Evolutionary conservation across 805 yeast species (phyloP).

Genomic region (Brettanomyces sp.): DNA sequence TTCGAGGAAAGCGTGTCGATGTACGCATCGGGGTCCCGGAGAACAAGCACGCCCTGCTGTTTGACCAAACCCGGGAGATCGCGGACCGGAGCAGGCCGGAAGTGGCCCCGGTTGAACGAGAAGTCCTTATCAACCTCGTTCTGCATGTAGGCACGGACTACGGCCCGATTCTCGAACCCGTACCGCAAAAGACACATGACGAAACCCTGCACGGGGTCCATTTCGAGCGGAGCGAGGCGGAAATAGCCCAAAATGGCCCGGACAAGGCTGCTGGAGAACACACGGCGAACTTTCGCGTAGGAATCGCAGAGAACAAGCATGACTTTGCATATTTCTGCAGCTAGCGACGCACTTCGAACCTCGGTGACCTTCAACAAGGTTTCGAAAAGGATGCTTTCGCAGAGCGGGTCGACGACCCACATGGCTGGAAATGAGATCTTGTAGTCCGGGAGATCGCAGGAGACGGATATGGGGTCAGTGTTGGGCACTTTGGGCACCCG

Average conservation of each 20-base stretch:
- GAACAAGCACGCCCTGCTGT: constrained; percentile 40
- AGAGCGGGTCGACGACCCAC: constrained; percentile 13
- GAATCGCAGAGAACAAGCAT: constrained; percentile 44
- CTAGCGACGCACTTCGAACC: constrained; percentile 35
- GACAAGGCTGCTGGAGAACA: constrained; percentile 41
- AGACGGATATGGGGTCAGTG: constrained; percentile 22
- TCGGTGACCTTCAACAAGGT: constrained; percentile 31
- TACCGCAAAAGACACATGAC: constrained; percentile 52
- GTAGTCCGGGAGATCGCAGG: constrained; percentile 6
- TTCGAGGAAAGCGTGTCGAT: constrained; percentile 15
- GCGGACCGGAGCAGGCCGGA: constrained; percentile 21
- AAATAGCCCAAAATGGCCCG: constrained; percentile 37
- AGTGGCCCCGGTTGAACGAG: constrained; percentile 8
- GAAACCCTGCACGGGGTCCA: constrained; percentile 33
- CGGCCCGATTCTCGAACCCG: constrained; percentile 54
- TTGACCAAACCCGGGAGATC: constrained; percentile 31
- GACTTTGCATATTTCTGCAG: constrained; percentile 45
- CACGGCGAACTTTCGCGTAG: constrained; percentile 26
- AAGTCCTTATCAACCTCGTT: constrained; percentile 42
- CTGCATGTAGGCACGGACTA: constrained; percentile 39
- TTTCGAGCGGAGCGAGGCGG: constrained; percentile 25
- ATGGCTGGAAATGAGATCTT: constrained; percentile 9
- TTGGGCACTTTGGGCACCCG: constrained; percentile 44
- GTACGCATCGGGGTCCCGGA: constrained; percentile 24
- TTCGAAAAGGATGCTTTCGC: constrained; percentile 29